Evolutionary conservation across 2,329 filamentous ascomycete species (phyloP).

Genomic region (Zelopaecilomyces penicillatus): DNA sequence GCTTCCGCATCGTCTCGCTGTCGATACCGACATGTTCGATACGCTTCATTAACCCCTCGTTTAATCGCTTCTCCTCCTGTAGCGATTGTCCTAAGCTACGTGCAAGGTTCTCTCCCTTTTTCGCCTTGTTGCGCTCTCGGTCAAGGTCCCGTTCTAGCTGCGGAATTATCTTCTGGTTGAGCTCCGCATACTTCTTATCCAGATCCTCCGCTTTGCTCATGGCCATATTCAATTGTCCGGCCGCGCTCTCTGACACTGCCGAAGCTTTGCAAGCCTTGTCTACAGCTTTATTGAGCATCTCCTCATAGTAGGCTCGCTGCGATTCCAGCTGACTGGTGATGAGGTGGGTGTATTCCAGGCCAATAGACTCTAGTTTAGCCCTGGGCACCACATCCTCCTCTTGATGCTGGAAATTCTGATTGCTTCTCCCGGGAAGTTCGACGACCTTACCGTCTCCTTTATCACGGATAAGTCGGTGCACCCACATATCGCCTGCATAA

Average conservation of each 20-base stretch:
- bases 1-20: conserved; percentile 46
- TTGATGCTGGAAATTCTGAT: conserved; percentile 13
- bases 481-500: conserved; percentile 90
- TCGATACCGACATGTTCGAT: conserved; percentile 66
- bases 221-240: conserved; percentile 39
- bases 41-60: conserved; percentile 70
- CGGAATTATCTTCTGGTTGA: conserved; percentile 51
- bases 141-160: conserved; percentile 64
- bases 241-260: conserved; percentile 56
- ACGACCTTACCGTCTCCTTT: conserved; percentile 90
- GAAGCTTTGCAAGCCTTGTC: conserved; percentile 78
- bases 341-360: conserved; percentile 88
- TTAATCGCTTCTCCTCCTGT: conserved; percentile 80
- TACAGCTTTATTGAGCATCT: conserved; percentile 77
- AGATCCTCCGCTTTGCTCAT: conserved; percentile 43
- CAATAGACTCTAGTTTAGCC: conserved; percentile 65
- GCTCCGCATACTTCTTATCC: conserved; percentile 34
- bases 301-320: conserved; percentile 89
- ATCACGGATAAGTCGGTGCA: conserved; percentile 88
- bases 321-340: conserved; percentile 88
- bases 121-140: conserved; percentile 58
- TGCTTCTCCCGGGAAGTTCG: conserved; percentile 62
- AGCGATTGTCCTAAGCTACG: conserved; percentile 66
- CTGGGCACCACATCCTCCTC: conserved; percentile 63
- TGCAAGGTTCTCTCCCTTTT: conserved; percentile 67